A percentile compares a stretch with the other conserved stretches of the same genome.
These are phyloP conservation scores for Populus hybrid DNA, from an alignment of 441 rosid genomes.

Conservation along the genomic window DNA sequence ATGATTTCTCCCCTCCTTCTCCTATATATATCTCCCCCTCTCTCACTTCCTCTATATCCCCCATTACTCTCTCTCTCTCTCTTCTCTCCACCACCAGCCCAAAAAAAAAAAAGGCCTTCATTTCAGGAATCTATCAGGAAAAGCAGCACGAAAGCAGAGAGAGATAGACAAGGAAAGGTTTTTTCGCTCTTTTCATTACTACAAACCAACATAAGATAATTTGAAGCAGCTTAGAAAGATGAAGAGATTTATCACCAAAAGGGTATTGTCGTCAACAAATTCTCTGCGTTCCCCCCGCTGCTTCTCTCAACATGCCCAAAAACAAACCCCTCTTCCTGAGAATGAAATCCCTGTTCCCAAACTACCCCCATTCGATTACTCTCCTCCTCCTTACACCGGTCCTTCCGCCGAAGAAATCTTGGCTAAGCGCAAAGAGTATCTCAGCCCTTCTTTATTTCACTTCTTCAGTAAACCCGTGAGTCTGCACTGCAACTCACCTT, in stretches of 20 bases:
- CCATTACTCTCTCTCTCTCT: too few species aligned
- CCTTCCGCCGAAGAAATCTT: conserved; percentile 72
- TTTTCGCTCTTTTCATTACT: neutral
- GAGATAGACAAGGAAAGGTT: neutral
- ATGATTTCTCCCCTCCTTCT: neutral
- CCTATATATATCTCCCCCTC: neutral
- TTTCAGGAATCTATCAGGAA: neutral
- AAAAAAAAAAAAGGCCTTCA: neutral
- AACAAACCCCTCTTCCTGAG: conserved; percentile 20
- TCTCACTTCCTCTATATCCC: neutral
- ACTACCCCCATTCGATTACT: conserved; percentile 74
- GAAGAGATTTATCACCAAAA: conserved; percentile 43
- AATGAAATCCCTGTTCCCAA: conserved; percentile 39
- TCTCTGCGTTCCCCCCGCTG: conserved; percentile 14
- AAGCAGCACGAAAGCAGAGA: neutral
- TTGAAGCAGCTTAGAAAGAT: conserved; percentile 23
- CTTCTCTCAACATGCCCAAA: conserved; percentile 44
- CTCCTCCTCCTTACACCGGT: conserved; percentile 81
- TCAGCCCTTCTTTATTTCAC: conserved; percentile 68
- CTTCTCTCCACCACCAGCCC: neutral
- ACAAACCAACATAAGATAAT: neutral
- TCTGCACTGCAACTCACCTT: neutral
- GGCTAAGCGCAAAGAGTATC: conserved; percentile 62
- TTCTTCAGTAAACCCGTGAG: conserved; percentile 72
- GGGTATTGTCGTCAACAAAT: conserved; percentile 30